A percentile compares a stretch with the other conserved stretches of the same genome.
Conservation (phyloP, 2,329 filamentous ascomycete species). For the Apiospora arundinis region DNA sequence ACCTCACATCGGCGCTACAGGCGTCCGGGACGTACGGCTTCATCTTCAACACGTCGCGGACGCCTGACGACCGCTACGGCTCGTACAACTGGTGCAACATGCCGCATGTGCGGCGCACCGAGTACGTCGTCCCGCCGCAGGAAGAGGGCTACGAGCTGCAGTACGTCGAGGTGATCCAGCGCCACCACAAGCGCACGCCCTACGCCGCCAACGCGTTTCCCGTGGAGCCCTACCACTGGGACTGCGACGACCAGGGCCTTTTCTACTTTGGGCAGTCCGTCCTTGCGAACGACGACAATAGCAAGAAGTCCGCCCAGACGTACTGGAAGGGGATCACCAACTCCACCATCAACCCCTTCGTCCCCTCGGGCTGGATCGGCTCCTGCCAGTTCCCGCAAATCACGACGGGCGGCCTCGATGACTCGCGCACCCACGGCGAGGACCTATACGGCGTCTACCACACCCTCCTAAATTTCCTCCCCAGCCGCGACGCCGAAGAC, state of each 20-base stretch:
- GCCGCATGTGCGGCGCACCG: constrained; percentile 75
- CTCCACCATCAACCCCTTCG: constrained; percentile 70
- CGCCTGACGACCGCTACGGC: constrained; percentile 62
- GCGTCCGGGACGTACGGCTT: constrained; percentile 73
- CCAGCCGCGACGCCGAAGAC: constrained; percentile 47
- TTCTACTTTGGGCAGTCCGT: constrained; percentile 72
- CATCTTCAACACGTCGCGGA: constrained; percentile 71
- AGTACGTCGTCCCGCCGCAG: constrained; percentile 63
- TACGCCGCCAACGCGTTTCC: constrained; percentile 82
- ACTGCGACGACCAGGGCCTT: constrained; percentile 73
- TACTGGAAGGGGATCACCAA: constrained; percentile 72
- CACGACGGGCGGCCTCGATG: constrained; percentile 72
- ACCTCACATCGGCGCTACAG: constrained; percentile 62
- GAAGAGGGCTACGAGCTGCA: constrained; percentile 59
- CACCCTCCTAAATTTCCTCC: constrained; percentile 71
- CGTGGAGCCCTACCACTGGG: constrained; percentile 73
- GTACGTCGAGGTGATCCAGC: constrained; percentile 83
- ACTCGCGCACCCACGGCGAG: constrained; percentile 77
- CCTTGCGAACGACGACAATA: constrained; percentile 28
- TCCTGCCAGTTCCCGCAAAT: constrained; percentile 85
- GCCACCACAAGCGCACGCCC: constrained; percentile 85
- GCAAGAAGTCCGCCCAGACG: constrained; percentile 52
- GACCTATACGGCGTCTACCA: constrained; percentile 81
- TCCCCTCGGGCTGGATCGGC: constrained; percentile 70
- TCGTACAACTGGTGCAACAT: constrained; percentile 87